These are phyloP conservation scores for Meyerozyma guilliermondii DNA, from an alignment of 1,139 yeast species.

Conservation along the genomic window DNA sequence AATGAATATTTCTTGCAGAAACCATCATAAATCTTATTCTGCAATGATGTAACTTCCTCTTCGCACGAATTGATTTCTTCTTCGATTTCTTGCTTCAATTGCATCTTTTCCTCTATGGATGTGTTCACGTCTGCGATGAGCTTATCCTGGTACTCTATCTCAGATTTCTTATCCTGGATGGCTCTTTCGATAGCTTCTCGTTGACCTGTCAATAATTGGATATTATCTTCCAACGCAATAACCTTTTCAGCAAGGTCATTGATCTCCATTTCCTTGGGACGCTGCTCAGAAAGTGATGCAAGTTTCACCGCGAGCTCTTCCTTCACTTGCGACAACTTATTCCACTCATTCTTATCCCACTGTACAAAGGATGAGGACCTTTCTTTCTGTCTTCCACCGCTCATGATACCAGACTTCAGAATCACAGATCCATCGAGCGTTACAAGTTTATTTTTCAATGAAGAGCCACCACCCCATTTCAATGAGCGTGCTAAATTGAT, in stretches of 20 bases:
- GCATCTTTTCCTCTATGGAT: conserved; percentile 14
- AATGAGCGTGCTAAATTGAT: conserved; percentile 64
- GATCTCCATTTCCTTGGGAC: conserved; percentile 54
- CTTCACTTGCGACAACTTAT: conserved; percentile 51
- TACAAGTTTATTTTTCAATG: conserved; percentile 60
- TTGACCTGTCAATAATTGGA: conserved; percentile 50
- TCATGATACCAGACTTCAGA: conserved; percentile 84
- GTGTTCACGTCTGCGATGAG: conserved; percentile 15
- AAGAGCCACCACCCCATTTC: conserved; percentile 50
- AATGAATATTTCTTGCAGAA: conserved; percentile 57
- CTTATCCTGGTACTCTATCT: conserved; percentile 46
- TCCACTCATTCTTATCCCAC: conserved; percentile 77
- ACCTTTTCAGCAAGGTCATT: conserved; percentile 55
- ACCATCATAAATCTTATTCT: conserved; percentile 40
- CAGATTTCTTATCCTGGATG: conserved; percentile 50
- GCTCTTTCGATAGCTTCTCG: conserved; percentile 46
- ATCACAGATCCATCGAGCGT: conserved; percentile 82
- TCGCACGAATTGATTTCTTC: conserved; percentile 20
- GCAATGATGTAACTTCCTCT: conserved; percentile 31
- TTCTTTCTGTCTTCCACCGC: conserved; percentile 67
- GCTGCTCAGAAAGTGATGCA: conserved; percentile 41
- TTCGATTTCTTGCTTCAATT: conserved; percentile 25
- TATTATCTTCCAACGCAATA: conserved; percentile 46
- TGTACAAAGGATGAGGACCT: conserved; percentile 25
- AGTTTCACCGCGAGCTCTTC: conserved; percentile 57